phyloP scores from a whole-genome alignment of 2,329 filamentous ascomycete genomes.

The Xylaria sp. region DNA sequence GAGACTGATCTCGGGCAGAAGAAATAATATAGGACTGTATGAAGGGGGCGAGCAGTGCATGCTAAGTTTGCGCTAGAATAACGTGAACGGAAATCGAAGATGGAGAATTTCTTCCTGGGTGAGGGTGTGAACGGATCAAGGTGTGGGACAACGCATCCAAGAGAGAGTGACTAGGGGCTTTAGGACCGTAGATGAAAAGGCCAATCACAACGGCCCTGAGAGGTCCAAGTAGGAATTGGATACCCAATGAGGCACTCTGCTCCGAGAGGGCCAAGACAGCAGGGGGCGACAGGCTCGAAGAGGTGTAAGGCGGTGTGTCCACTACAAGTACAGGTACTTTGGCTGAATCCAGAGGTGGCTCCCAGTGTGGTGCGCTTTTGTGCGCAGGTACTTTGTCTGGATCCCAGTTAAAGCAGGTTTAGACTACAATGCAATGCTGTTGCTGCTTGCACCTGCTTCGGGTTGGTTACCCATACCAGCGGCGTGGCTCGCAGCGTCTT shows the following conservation, averaged over 20 bases:
- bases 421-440: conserved; percentile 27
- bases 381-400: neutral
- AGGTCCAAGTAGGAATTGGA: conserved; percentile 50
- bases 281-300: conserved; percentile 35
- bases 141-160: conserved; percentile 56
- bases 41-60: conserved; percentile 25
- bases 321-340: conserved; percentile 37
- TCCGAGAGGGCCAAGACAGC: conserved; percentile 53
- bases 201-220: conserved; percentile 52
- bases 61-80: conserved; percentile 40
- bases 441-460: conserved; percentile 9
- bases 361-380: conserved; percentile 6
- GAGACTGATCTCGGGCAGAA: conserved; percentile 27
- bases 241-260: conserved; percentile 57
- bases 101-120: conserved; percentile 35
- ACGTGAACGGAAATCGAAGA: conserved; percentile 37
- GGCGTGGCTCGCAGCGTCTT: conserved; percentile 12
- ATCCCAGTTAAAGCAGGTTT: conserved; percentile 31
- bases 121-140: conserved; percentile 44
- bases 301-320: conserved; percentile 43
- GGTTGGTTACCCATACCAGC: conserved; percentile 25
- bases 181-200: conserved; percentile 55
- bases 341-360: conserved; percentile 24
- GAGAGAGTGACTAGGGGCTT: conserved; percentile 56
- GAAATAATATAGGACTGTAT: conserved; percentile 11